phyloP scores from a whole-genome alignment of 202 grass and related monocot species.

The Carex arenaria region DNA sequence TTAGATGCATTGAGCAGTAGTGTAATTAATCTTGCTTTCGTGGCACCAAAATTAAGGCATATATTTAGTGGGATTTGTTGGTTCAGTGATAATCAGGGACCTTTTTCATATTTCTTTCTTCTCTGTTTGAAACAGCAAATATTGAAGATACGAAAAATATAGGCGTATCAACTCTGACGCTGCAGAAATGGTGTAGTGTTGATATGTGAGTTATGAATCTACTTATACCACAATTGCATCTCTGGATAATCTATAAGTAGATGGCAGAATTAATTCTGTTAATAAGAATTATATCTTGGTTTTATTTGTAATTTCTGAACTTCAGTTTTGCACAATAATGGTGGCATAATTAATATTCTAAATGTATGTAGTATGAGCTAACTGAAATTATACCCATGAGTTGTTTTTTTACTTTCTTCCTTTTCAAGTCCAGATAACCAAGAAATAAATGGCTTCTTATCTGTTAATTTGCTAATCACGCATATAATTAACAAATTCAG shows the following conservation, averaged over 20 bases:
- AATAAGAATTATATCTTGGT: not conserved
- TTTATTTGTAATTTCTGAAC: not conserved
- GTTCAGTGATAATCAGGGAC: constrained; percentile 4
- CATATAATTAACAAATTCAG: not conserved
- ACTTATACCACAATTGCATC: not conserved
- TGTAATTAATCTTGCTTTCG: not conserved
- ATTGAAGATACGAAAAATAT: constrained; percentile 86
- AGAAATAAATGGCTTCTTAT: not conserved
- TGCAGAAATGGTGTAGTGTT: constrained; percentile 57
- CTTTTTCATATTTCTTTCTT: not conserved
- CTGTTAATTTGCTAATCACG: not conserved
- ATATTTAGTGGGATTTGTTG: not conserved
- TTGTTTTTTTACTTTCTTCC: not conserved
- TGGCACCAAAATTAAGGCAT: not conserved
- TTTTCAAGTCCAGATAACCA: not conserved
- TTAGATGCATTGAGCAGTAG: not conserved
- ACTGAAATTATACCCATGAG: not conserved
- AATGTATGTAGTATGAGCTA: not conserved
- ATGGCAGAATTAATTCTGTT: not conserved
- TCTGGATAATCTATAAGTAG: not conserved
- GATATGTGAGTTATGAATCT: not conserved
- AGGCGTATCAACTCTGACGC: constrained; percentile 49
- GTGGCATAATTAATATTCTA: not conserved
- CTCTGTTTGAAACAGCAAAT: constrained; percentile 50
- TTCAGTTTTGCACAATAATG: not conserved